Base-by-base conservation (phyloP, 2,329 filamentous ascomycete genomes). In the Penicillium sp. region DNA sequence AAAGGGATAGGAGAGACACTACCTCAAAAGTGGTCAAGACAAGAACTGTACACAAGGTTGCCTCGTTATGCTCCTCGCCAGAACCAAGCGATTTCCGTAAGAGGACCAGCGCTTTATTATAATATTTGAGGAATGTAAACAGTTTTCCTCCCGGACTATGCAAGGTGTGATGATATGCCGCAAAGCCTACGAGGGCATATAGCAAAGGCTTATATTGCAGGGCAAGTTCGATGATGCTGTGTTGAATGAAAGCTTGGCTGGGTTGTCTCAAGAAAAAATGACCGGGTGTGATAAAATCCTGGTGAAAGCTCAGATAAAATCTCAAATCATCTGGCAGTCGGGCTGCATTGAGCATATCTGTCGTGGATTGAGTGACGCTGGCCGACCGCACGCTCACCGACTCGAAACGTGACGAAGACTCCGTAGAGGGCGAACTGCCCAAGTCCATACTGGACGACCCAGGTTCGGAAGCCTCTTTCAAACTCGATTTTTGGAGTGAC, bases 11-110 rank as follows among this genome's bases (percentile, higher is more conserved):
- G 49, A 61, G 55, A 40, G 35, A 20, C 46, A 22, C 22, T 80
- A 95, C 92, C 84, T 99, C 94, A 53, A 97, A 94, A 3, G 90
- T 95, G 53, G 92, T 92, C 48, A 97, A 82, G 67, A 97, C 92
- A 41, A 99, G 77, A 20, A 97, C 92, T 0, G 93, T 95, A 56
- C 97, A 73, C 29, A 97, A 79, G 0, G 88, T 96, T 6, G 87
- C 84, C 48, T 92, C 80, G 31, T 79, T 88, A 61, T 90, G 86
- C 57, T 84, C 85, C 60, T 91, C 87, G 54, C 85, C 86, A 51
- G 82, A 86, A 58, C 86, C 85, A 18, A 97, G 77, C 4, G 86
- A 88, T 31, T 82, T 81, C 8, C 95, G 81, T 18, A 99, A 81
- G 25, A 91, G 77, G 1, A 84, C 88, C 26, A 99, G 88, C 9